Evolutionary conservation across 2,329 filamentous ascomycete genomes (phyloP).

Genomic region (Cordyceps pruinosa): DNA sequence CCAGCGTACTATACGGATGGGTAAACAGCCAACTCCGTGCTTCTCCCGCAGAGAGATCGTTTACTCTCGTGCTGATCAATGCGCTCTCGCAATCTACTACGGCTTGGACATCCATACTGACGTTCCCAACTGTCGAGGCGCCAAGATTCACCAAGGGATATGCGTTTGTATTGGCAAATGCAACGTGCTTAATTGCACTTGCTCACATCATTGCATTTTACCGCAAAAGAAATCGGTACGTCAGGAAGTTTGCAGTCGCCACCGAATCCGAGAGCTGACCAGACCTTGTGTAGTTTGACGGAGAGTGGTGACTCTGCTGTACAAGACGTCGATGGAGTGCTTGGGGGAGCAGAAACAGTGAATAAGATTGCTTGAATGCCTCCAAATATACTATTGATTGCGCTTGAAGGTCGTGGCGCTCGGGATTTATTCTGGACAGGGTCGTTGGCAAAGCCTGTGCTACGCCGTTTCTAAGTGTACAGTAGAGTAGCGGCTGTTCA

Average conservation of each 20-base stretch:
- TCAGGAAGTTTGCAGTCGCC: neutral
- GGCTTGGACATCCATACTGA: neutral
- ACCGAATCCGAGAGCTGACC: neutral
- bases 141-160: neutral
- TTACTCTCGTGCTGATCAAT: neutral
- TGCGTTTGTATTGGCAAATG: neutral
- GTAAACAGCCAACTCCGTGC: neutral
- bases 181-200: neutral
- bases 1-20: neutral
- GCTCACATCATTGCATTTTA: neutral
- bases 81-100: neutral
- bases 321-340: neutral
- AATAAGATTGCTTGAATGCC: too few relatives aligned
- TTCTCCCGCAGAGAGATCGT: neutral
- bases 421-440: too few relatives aligned
- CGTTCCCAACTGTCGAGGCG: neutral
- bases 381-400: too few relatives aligned
- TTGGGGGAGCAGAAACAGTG: too few relatives aligned
- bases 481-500: too few relatives aligned
- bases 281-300: neutral
- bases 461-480: too few relatives aligned
- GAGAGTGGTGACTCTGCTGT: neutral
- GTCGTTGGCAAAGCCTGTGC: too few relatives aligned
- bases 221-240: neutral
- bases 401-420: too few relatives aligned